Percentiles rank a stretch among this genome's conserved stretches.
Evolutionary conservation across 75 land plant species (phyloP).

Genomic region (Pinus albicaulis): DNA sequence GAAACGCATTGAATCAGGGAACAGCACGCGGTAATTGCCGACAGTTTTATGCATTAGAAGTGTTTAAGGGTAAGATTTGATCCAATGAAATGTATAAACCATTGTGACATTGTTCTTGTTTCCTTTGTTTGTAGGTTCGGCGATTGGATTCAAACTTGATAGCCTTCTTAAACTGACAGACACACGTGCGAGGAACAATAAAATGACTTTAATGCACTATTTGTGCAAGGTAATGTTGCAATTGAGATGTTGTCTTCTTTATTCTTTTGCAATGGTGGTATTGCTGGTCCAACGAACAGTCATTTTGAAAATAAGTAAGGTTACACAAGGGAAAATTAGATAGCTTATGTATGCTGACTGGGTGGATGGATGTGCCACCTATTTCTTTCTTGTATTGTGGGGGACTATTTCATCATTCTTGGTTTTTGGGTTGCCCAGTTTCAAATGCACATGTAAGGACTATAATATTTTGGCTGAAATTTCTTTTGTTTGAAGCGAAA

Average conservation of each 20-base stretch:
- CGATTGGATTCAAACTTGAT: slow-evolving; percentile 95
- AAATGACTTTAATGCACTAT: slow-evolving; percentile 99
- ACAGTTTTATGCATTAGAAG: neutral
- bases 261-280: neutral
- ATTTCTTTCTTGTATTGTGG: neutral
- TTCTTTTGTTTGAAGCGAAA: neutral
- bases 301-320: neutral
- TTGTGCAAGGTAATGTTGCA: slow-evolving; percentile 76
- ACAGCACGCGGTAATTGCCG: slow-evolving; percentile 82
- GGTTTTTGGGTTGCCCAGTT: neutral
- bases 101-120: neutral
- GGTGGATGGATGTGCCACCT: neutral
- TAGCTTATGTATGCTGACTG: neutral
- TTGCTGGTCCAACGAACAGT: neutral
- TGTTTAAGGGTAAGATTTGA: neutral
- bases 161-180: slow-evolving; percentile 97
- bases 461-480: neutral
- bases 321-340: neutral
- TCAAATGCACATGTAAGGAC: neutral
- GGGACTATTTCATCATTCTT: neutral
- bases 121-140: slow-evolving; percentile 63
- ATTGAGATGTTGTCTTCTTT: neutral
- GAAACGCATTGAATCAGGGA: slow-evolving; percentile 99
- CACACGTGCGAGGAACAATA: slow-evolving; percentile 97
- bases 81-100: neutral